Conservation (phyloP, 257 asterid genomes). For the Misopates orontium region DNA sequence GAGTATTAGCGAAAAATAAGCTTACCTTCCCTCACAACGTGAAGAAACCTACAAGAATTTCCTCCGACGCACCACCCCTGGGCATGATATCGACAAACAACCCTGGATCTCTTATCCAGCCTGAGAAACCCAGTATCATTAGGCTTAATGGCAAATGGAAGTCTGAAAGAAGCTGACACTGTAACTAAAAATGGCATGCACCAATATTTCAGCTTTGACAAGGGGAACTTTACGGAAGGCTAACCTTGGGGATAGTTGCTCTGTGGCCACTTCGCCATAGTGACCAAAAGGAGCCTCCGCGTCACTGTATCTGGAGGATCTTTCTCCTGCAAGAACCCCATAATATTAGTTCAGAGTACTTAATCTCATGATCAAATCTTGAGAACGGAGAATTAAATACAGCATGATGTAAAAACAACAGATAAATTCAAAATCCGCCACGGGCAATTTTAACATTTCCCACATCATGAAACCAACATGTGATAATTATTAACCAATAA, state of each 20-base stretch:
- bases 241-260: slow-evolving; percentile 57
- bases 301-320: slow-evolving; percentile 32
- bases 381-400: slow-evolving; percentile 8
- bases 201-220: slow-evolving; percentile 13
- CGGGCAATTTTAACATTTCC: too few relatives aligned
- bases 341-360: slow-evolving; percentile 23
- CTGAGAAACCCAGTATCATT: slow-evolving; percentile 57
- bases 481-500: too few relatives aligned
- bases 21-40: slow-evolving; percentile 61
- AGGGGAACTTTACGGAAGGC: slow-evolving; percentile 18
- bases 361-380: slow-evolving; percentile 22
- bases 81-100: slow-evolving; percentile 68
- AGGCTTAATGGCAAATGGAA: slow-evolving; percentile 26
- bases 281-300: slow-evolving; percentile 36
- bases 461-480: not conserved
- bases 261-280: slow-evolving; percentile 27
- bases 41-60: slow-evolving; percentile 81
- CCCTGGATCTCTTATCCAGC: slow-evolving; percentile 60
- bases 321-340: slow-evolving; percentile 68
- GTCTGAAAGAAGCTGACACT: not conserved
- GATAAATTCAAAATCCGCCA: too few relatives aligned
- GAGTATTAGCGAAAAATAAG: slow-evolving; percentile 21
- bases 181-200: slow-evolving; percentile 21
- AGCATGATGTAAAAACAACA: not conserved
- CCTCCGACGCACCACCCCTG: slow-evolving; percentile 97